These are phyloP conservation scores for Cyathus striatus DNA, from an alignment of 768 basidiomycete species.

Conservation along the genomic window DNA sequence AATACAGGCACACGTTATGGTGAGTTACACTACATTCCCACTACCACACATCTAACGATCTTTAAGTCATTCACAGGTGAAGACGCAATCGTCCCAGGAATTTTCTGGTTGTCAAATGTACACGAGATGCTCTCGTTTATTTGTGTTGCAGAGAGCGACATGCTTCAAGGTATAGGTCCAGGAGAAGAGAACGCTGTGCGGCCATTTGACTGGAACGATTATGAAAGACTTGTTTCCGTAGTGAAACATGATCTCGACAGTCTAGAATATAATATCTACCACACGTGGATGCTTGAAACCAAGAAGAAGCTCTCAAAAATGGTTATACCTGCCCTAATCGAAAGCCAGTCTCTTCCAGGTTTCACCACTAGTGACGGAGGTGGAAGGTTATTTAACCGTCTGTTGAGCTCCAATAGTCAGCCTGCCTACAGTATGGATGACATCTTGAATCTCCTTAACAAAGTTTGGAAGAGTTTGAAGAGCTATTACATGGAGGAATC, in stretches of 20 bases:
- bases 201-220: conserved; percentile 94
- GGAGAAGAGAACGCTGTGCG: conserved; percentile 90
- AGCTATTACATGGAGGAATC: conserved; percentile 98
- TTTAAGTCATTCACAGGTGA: conserved; percentile 83
- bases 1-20: conserved; percentile 97
- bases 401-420: conserved; percentile 77
- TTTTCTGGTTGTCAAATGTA: conserved; percentile 99
- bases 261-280: conserved; percentile 99
- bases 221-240: conserved; percentile 93
- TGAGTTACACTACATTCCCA: conserved; percentile 20
- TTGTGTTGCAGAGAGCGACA: conserved; percentile 97
- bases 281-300: conserved; percentile 98
- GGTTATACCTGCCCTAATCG: conserved; percentile 98
- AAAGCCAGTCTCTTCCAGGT: conserved; percentile 95
- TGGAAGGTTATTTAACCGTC: conserved; percentile 89
- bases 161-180: conserved; percentile 95
- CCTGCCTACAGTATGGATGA: conserved; percentile 99
- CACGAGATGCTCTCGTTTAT: conserved; percentile 99
- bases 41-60: conserved; percentile 4
- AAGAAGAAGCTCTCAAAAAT: conserved; percentile 96
- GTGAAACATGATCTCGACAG: conserved; percentile 99
- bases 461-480: conserved; percentile 97
- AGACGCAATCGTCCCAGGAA: conserved; percentile 92
- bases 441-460: conserved; percentile 92
- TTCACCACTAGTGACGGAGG: conserved; percentile 95